These are phyloP conservation scores for Eimeria brunetti DNA, from an alignment of 169 alveolate genomes.

Conservation along the genomic window DNA sequence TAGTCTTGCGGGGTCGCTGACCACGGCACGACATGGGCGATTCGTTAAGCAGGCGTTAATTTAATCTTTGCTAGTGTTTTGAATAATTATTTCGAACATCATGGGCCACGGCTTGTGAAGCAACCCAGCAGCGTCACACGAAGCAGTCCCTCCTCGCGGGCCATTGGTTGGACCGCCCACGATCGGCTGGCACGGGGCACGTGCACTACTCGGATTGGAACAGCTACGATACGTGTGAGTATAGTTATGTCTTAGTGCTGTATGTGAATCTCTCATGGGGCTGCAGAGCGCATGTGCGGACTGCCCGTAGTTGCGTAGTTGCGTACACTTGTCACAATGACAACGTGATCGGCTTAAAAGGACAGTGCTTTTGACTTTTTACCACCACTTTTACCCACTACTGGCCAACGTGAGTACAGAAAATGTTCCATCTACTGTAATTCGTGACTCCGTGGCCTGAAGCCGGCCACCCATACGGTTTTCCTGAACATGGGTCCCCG, in stretches of 20 bases:
- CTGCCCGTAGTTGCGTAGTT: too few species aligned
- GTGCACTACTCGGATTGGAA: too few species aligned
- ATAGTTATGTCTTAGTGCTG: too few species aligned
- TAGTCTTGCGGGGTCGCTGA: neutral
- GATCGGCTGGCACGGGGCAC: neutral
- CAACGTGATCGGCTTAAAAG: neutral
- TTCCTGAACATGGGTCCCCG: too few species aligned
- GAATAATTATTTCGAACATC: neutral
- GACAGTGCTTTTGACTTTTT: neutral
- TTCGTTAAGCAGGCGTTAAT: slow-evolving; percentile 3
- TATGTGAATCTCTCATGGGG: neutral
- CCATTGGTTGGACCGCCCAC: slow-evolving; percentile 48
- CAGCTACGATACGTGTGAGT: too few species aligned
- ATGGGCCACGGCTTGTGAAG: neutral
- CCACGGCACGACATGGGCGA: neutral
- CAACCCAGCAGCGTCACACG: neutral
- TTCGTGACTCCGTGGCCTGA: too few species aligned
- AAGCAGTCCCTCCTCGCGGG: slow-evolving; percentile 5
- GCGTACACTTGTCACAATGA: neutral
- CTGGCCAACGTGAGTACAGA: neutral
- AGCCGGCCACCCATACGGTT: too few species aligned
- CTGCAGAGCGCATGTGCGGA: too few species aligned
- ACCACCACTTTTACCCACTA: neutral
- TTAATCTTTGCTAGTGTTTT: too few species aligned
- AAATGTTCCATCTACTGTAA: too few species aligned